These are phyloP conservation scores for Ustilago curta DNA, from an alignment of 1,284 basidiomycete genomes.

Conservation along the genomic window DNA sequence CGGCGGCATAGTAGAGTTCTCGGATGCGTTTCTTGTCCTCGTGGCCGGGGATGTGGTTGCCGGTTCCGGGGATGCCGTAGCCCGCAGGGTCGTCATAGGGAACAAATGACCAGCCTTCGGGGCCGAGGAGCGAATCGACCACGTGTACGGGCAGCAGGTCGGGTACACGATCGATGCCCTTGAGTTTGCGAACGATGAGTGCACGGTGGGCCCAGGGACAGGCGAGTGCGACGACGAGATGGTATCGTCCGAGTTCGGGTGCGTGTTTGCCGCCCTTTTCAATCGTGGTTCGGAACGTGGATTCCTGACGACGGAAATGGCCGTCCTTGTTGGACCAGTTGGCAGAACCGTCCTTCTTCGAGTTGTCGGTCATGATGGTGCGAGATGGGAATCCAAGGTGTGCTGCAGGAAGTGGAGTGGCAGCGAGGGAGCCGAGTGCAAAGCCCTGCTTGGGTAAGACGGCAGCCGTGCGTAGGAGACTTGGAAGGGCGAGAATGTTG, in stretches of 20 bases:
- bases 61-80: slow-evolving; percentile 55
- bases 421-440: background rate
- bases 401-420: background rate
- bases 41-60: slow-evolving; percentile 62
- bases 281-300: slow-evolving; percentile 80
- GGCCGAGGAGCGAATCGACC: slow-evolving; percentile 88
- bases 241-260: slow-evolving; percentile 80
- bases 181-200: slow-evolving; percentile 87
- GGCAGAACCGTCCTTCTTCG: slow-evolving; percentile 53
- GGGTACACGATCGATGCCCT: slow-evolving; percentile 87
- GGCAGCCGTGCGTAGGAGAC: slow-evolving; percentile 3
- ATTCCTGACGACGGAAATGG: slow-evolving; percentile 80
- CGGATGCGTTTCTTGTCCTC: slow-evolving; percentile 77
- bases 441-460: slow-evolving; percentile 8
- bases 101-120: slow-evolving; percentile 88
- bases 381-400: background rate
- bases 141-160: slow-evolving; percentile 72
- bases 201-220: slow-evolving; percentile 91
- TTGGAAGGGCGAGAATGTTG: slow-evolving; percentile 5
- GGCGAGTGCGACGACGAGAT: slow-evolving; percentile 60
- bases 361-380: slow-evolving; percentile 20
- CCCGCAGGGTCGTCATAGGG: slow-evolving; percentile 53
- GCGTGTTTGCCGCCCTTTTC: slow-evolving; percentile 79
- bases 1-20: slow-evolving; percentile 84
- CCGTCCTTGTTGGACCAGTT: slow-evolving; percentile 76